A percentile compares a stretch with the other conserved stretches of the same genome.
Evolutionary conservation across 225 moss, liverwort and hornwort genomes (phyloP).

Genomic region (Pleurozium schreberi): DNA sequence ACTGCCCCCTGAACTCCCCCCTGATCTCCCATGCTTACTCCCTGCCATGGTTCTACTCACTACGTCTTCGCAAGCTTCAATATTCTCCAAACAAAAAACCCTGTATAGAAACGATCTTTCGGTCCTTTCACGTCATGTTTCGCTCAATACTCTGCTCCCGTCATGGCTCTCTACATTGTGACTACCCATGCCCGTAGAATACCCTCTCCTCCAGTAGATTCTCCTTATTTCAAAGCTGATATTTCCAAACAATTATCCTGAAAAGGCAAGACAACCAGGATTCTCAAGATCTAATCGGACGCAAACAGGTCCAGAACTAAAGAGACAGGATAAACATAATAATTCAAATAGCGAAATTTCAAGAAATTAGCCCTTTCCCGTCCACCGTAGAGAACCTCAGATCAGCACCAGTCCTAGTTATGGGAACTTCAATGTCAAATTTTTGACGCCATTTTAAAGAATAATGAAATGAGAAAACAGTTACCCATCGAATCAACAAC

Average conservation of each 20-base stretch:
- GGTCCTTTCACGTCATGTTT: background rate
- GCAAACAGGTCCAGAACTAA: background rate
- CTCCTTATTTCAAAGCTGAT: background rate
- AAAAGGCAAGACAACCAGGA: background rate
- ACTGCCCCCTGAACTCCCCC: background rate
- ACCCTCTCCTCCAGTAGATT: background rate
- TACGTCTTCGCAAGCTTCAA: background rate
- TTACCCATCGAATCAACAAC: background rate
- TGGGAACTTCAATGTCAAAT: background rate
- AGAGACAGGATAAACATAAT: background rate
- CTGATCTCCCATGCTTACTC: constrained; percentile 29
- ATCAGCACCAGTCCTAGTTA: background rate
- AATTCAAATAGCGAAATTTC: background rate
- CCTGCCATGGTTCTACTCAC: constrained; percentile 17
- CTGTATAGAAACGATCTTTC: background rate
- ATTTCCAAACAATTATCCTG: background rate
- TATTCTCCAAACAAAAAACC: background rate
- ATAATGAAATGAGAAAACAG: background rate
- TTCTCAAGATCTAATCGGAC: background rate
- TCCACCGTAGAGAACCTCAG: no score
- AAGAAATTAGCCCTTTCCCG: background rate
- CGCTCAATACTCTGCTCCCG: background rate
- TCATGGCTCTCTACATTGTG: background rate
- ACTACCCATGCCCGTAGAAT: background rate
- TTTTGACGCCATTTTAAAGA: background rate